Conservation (phyloP, 495 filamentous ascomycete genomes). For the Thermothielavioides terrestris region DNA sequence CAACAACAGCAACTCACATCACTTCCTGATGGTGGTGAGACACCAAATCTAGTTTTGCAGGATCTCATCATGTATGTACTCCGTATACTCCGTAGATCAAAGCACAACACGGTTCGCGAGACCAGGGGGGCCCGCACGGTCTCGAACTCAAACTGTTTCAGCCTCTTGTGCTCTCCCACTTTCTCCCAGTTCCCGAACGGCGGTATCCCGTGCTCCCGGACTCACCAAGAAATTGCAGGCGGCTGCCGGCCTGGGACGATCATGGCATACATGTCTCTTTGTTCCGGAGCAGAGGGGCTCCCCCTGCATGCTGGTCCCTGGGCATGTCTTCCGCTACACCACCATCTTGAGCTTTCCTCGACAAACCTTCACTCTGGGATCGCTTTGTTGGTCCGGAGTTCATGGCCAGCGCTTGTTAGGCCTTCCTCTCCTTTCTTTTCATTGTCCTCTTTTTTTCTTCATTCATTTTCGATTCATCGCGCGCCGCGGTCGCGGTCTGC, state of each 20-base stretch:
- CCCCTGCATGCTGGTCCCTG: neutral
- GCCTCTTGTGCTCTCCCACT: conserved; percentile 15
- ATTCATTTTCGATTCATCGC: conserved; percentile 11
- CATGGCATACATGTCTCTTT: conserved; percentile 1
- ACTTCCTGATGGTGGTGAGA: too few relatives aligned
- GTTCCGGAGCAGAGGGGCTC: too few relatives aligned
- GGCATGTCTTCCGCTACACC: neutral
- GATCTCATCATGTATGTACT: neutral
- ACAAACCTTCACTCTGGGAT: neutral
- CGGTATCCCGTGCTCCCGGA: neutral
- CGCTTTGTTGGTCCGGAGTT: neutral
- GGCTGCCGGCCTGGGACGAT: conserved; percentile 1
- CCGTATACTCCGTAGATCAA: too few relatives aligned
- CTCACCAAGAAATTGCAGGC: conserved; percentile 1
- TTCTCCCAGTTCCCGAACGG: neutral
- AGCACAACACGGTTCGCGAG: neutral
- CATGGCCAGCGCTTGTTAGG: neutral
- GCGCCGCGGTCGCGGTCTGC: conserved; percentile 1
- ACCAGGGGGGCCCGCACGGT: neutral
- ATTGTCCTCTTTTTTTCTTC: conserved; percentile 15
- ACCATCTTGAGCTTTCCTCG: neutral
- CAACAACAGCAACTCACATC: too few relatives aligned
- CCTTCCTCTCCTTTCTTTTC: conserved; percentile 3
- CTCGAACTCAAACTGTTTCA: conserved; percentile 32
- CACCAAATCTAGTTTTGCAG: neutral